Conservation (phyloP, 148 eudicot genomes). For the Pouteria glomerata region DNA sequence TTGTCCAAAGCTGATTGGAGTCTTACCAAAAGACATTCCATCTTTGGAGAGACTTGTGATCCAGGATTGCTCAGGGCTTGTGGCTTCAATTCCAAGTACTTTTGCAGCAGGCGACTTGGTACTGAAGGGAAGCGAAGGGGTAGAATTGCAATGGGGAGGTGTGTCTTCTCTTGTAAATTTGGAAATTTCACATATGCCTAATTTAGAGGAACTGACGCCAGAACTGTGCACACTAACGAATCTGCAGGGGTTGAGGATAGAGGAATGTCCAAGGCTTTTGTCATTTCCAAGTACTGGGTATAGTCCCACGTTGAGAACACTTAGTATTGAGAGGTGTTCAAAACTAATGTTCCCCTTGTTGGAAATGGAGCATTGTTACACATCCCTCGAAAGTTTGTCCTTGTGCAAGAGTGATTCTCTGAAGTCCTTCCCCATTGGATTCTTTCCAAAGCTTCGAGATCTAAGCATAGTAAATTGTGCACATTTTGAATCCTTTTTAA, state of each 20-base stretch:
- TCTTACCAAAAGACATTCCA: background rate
- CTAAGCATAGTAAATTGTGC: background rate
- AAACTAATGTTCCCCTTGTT: background rate
- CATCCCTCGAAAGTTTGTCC: too few species aligned
- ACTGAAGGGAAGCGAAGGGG: background rate
- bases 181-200: background rate
- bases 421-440: background rate
- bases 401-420: background rate
- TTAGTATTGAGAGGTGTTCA: background rate
- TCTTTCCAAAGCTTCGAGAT: background rate
- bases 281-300: background rate
- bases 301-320: background rate
- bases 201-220: background rate
- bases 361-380: background rate
- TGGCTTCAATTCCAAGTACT: background rate
- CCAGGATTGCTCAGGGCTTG: background rate
- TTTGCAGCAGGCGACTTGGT: background rate
- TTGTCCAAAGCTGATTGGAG: background rate
- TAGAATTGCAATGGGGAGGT: background rate
- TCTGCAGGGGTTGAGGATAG: background rate
- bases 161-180: background rate
- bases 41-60: background rate
- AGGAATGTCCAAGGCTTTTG: background rate
- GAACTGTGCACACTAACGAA: background rate
- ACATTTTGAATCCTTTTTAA: background rate